Evolutionary conservation across 2,329 filamentous ascomycete genomes (phyloP).

Genomic region (Amauroascus verrucosus): DNA sequence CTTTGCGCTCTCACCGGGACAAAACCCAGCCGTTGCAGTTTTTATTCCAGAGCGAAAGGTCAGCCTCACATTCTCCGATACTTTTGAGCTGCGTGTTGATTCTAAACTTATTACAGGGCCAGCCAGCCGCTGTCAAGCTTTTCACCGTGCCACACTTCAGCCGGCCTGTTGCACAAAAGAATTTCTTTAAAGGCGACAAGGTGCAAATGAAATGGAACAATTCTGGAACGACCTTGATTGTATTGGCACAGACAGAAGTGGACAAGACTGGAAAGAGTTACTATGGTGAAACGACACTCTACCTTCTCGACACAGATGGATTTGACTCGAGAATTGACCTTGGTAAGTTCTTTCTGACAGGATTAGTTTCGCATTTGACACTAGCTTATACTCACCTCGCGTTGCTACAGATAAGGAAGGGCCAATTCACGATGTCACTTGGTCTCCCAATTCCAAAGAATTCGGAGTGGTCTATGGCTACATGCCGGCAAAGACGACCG

Average conservation of each 20-base stretch:
- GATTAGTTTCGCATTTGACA: no score
- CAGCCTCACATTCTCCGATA: conserved; percentile 20
- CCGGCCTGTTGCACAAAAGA: conserved; percentile 84
- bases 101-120: conserved; percentile 51
- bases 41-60: conserved; percentile 96
- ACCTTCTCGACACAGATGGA: conserved; percentile 83
- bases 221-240: conserved; percentile 79
- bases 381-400: background rate
- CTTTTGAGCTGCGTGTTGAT: background rate
- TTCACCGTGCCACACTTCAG: conserved; percentile 85
- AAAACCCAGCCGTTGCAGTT: conserved; percentile 84
- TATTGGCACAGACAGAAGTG: conserved; percentile 93
- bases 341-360: conserved; percentile 34
- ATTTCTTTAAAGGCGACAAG: conserved; percentile 98
- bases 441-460: conserved; percentile 95
- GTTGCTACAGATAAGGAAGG: conserved; percentile 70
- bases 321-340: conserved; percentile 87
- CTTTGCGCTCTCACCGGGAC: conserved; percentile 80
- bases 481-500: conserved; percentile 98
- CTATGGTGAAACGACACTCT: conserved; percentile 96
- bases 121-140: conserved; percentile 87
- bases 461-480: conserved; percentile 97
- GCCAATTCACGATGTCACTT: conserved; percentile 94
- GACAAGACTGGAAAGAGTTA: conserved; percentile 99
- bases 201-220: conserved; percentile 98